Evolutionary conservation across 306 rosid genomes (phyloP), one percentile per base, ranked within the genome.

Genomic region (Leucaena leucocephala): DNA sequence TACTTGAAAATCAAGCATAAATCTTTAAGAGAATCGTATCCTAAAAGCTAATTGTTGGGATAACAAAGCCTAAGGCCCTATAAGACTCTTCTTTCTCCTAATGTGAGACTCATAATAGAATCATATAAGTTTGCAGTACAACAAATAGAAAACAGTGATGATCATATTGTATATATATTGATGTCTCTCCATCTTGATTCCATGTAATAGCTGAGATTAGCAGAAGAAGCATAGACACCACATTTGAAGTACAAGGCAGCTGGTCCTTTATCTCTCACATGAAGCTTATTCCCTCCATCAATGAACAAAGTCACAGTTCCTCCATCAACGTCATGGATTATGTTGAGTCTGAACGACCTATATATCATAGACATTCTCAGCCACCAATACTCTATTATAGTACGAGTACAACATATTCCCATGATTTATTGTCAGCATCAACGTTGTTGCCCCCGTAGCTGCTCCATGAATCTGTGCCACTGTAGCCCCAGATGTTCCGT

Each of bases 401-500:
- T 85, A 27, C 27, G 0, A 27, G 27, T 27, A 85, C 74, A 76
- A 78, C 86, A 87, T 71, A 2, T 83, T 84, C 42, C 89, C 89
- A 6, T 79, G 71, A 36, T 88, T 81, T 52, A 88, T 82, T 79
- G 87, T 79, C 12, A 81, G 80, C 21, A 75, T 27, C 27, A 27
- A 27, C 27, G 27, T 27, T 27, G 27, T 27, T 27, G 0, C 27
- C 0, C 27, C 27, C 27, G 0, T 27, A 1, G 27, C 27, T 27
- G 27, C 27, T 27, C 27, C 27, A 27, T 27, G 27, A 27, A 27
- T 76, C 57, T 88, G 91, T 58, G 83, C 84, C n/a, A 85, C 15
- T 22, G 83, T 85, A 22, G 79, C 91, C 55, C 89, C 86, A 0
- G 85, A 85, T 59, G 87, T 88, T 48, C 83, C 86, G 22, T 85